Evolutionary conservation across 495 filamentous ascomycete species (phyloP), one percentile per base, ranked within the genome.

Genomic region (Tuber calosporum): DNA sequence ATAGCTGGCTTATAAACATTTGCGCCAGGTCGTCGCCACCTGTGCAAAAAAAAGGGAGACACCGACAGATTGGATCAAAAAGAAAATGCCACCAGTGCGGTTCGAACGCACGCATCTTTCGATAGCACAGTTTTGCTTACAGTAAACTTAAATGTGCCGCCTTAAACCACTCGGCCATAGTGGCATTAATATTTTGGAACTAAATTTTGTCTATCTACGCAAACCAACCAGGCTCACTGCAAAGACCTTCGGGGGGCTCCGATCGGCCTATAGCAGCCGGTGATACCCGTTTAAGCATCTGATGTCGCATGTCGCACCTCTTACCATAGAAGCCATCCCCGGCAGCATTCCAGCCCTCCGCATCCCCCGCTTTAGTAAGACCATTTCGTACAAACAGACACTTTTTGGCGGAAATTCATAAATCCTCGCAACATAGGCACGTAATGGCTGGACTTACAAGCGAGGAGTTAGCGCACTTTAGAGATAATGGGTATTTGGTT

Each of bases 401-500:
- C 53, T 58, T 58, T 30, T 62, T 30, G 53, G 30, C 53, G 53
- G 17, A 30, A 30, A 30, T 30, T 13, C 53, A 30, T 13, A 62
- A 30, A 34, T 3, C 19, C 13, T 34, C 34, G 13, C 26, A 62
- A 17, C 26, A 30, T 62, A 62, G n/a, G 53, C 53, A 62, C 53
- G 2, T 30, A 62, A 62, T 62, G 53, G 53, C 67, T 1, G 89
- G 89, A 73, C 90, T 99, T 62, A 91, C 90, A 22, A 82, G 87
- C 30, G 83, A 86, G 38, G 94, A 99, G 81, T 84, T 96, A 30
- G 79, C 85, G 26, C 85, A 84, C 77, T 99, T 93, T 86, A 77
- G 90, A 69, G 83, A 87, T 45, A 91, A 97, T 83, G 95, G 95
- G 83, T 99, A 96, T 84, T 89, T 97, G 69, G 86, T 99, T 78